Conservation (phyloP, 1,284 basidiomycete species). For the Ceratobasidium sp. region DNA sequence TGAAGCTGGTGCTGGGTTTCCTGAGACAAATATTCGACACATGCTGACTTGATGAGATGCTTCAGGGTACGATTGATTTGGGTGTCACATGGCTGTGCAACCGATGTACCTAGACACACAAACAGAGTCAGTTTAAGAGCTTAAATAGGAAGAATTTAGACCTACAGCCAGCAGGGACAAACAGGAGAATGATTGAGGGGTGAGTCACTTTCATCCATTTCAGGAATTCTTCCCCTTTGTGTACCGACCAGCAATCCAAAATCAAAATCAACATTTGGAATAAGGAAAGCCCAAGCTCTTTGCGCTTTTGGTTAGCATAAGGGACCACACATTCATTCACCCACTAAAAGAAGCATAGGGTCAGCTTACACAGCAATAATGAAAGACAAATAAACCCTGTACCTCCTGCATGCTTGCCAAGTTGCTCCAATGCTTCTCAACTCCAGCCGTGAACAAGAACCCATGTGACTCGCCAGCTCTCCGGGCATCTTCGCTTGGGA, state of each 20-base stretch:
- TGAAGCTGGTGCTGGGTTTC: slow-evolving; percentile 5
- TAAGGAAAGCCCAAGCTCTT: neutral
- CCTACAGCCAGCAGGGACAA: too few relatives aligned
- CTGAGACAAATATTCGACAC: neutral
- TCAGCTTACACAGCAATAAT: too few relatives aligned
- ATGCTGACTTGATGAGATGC: slow-evolving; percentile 17
- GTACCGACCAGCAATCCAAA: slow-evolving; percentile 62
- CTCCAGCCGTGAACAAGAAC: neutral
- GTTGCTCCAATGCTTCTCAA: slow-evolving; percentile 6
- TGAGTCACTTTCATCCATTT: slow-evolving; percentile 53
- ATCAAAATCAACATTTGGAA: slow-evolving; percentile 51
- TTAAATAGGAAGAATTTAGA: too few relatives aligned
- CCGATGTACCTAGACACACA: neutral
- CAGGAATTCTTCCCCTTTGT: slow-evolving; percentile 57
- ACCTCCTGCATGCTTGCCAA: neutral
- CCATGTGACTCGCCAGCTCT: neutral
- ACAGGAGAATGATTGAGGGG: too few relatives aligned
- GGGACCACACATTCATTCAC: slow-evolving; percentile 53
- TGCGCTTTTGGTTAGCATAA: slow-evolving; percentile 55
- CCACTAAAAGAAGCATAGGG: too few relatives aligned
- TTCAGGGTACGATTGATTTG: neutral
- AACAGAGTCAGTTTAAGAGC: too few relatives aligned
- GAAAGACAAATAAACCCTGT: too few relatives aligned
- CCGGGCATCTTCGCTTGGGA: neutral
- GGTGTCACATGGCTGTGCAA: slow-evolving; percentile 23